These are phyloP conservation scores for Ceratobasidium sp. DNA, from an alignment of 1,284 basidiomycete species.

Conservation along the genomic window DNA sequence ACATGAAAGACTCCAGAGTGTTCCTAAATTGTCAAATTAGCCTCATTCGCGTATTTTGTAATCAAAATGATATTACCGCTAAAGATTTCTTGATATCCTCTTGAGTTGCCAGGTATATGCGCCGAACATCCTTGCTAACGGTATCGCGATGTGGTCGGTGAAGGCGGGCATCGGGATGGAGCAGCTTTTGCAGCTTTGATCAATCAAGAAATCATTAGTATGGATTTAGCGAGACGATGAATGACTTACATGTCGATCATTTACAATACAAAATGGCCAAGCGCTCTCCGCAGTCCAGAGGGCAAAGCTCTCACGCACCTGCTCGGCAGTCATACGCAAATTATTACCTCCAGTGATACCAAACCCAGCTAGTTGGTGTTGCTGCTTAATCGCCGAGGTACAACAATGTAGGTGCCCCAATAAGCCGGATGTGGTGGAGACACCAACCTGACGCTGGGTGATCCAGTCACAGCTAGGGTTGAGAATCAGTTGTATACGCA, in stretches of 20 bases:
- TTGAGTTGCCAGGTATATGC: neutral
- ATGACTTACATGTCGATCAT: constrained; percentile 11
- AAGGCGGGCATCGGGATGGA: neutral
- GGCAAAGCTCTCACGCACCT: neutral
- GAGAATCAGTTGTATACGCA: neutral
- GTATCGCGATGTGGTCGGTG: neutral
- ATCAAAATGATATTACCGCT: neutral
- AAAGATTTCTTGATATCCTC: neutral
- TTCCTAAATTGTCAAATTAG: no score
- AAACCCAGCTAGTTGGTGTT: neutral
- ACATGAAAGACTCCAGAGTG: neutral
- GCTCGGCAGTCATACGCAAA: neutral
- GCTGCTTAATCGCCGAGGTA: neutral
- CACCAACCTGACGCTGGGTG: neutral
- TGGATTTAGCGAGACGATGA: neutral
- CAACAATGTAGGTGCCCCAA: neutral
- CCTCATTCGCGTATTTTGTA: no score
- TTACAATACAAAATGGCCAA: neutral
- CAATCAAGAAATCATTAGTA: neutral
- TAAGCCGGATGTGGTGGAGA: neutral
- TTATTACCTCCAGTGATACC: neutral
- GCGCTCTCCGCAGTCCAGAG: constrained; percentile 2
- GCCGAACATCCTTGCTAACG: neutral
- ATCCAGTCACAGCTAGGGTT: neutral
- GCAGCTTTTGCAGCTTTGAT: neutral